Evolutionary conservation across 148 eudicot genomes (phyloP).

Genomic region (Cornus suecica): DNA sequence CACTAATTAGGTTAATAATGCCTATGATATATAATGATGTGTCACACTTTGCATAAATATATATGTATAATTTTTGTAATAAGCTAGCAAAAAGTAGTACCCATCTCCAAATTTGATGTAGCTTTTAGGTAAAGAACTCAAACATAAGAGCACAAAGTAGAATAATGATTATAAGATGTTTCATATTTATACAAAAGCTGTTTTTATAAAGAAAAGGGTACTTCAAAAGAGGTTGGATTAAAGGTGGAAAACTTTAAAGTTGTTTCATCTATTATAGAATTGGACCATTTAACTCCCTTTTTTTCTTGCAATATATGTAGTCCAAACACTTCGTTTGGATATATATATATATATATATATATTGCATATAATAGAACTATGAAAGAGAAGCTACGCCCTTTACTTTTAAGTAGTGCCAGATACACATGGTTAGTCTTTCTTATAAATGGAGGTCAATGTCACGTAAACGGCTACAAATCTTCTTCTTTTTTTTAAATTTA

Average conservation of each 20-base stretch:
- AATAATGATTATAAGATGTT: not conserved
- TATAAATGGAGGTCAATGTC: not conserved
- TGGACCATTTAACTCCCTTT: too few species aligned
- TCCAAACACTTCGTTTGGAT: too few species aligned
- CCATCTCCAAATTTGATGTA: not conserved
- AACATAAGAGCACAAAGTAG: not conserved
- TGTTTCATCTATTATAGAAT: too few species aligned
- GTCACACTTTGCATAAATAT: not conserved
- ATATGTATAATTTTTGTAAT: not conserved
- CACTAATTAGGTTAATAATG: not conserved
- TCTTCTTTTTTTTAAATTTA: not conserved
- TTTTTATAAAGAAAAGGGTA: not conserved
- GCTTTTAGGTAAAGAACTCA: not conserved
- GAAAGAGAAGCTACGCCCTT: not conserved
- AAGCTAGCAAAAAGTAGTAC: not conserved
- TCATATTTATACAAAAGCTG: not conserved
- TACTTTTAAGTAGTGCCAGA: not conserved
- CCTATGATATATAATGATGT: not conserved
- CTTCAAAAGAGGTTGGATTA: not conserved
- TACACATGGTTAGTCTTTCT: not conserved
- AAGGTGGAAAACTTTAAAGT: not conserved
- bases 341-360: too few species aligned
- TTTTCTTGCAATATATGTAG: too few species aligned
- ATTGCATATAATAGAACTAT: conserved; percentile 2
- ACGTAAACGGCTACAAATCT: not conserved